phyloP scores from a whole-genome alignment of 306 rosid genomes.

The Astragalus membranaceus region DNA sequence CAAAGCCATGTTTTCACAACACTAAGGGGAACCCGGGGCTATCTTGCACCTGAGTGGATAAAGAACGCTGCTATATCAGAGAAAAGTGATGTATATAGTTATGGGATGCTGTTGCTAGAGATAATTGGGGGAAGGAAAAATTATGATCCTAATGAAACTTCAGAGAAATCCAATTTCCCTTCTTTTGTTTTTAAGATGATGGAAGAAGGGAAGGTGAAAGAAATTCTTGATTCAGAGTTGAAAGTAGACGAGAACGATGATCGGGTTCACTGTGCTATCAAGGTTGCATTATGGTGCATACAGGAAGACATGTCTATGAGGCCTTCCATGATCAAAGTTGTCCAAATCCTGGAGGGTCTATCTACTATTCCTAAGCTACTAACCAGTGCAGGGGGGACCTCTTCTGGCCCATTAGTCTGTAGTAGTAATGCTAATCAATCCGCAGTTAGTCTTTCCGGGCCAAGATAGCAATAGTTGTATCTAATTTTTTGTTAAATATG shows the following conservation, averaged over 20 bases:
- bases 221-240: constrained; percentile 41
- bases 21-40: constrained; percentile 73
- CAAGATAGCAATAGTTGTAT: constrained; percentile 41
- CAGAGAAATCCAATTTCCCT: constrained; percentile 74
- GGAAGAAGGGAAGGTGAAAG: constrained; percentile 65
- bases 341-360: constrained; percentile 82
- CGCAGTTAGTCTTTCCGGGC: constrained; percentile 69
- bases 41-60: constrained; percentile 90
- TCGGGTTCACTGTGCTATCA: constrained; percentile 38
- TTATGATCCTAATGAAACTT: constrained; percentile 44
- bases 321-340: constrained; percentile 78
- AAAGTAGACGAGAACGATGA: constrained; percentile 26
- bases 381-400: constrained; percentile 44
- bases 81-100: constrained; percentile 65
- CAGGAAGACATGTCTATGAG: constrained; percentile 72
- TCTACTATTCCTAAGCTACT: constrained; percentile 54
- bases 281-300: constrained; percentile 73
- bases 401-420: constrained; percentile 64
- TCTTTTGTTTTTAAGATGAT: constrained; percentile 62
- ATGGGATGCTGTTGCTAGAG: constrained; percentile 77
- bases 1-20: constrained; percentile 92
- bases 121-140: constrained; percentile 79
- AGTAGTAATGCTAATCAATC: constrained; percentile 59
- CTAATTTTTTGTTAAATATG: not conserved
- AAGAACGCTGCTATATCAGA: constrained; percentile 36